Evolutionary conservation across 202 grass and related monocot species (phyloP).

Genomic region (Hordeum pubiflorum): DNA sequence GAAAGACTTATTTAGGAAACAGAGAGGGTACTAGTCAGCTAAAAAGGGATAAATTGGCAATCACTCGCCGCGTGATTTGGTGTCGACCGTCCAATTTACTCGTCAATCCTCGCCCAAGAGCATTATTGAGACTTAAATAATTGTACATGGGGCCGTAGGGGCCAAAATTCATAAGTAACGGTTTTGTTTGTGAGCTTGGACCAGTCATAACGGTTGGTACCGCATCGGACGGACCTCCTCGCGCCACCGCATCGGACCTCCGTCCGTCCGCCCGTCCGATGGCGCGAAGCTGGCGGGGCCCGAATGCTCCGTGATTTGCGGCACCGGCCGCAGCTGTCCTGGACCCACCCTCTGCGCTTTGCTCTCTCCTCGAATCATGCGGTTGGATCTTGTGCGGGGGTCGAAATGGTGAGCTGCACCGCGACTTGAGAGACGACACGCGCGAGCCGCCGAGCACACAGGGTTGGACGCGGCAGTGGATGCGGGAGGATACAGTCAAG

Average conservation of each 20-base stretch:
- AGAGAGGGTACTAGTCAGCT: no score
- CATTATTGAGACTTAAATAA: neutral
- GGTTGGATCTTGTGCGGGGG: slow-evolving; percentile 4
- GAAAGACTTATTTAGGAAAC: no score
- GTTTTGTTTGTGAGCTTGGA: no score
- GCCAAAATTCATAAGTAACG: neutral
- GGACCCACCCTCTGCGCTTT: neutral
- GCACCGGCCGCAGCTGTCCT: slow-evolving; percentile 2
- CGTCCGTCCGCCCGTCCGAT: neutral
- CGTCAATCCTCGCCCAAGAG: neutral
- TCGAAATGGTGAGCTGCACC: no score
- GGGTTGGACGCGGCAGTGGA: no score
- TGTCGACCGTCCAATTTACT: neutral
- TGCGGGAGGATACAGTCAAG: no score
- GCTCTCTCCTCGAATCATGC: neutral
- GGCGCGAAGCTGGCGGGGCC: neutral
- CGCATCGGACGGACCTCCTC: neutral
- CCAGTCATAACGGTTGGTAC: neutral
- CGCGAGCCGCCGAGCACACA: no score
- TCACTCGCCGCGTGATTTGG: neutral
- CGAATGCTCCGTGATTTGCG: slow-evolving; percentile 16
- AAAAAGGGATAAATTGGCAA: neutral
- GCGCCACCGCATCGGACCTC: neutral
- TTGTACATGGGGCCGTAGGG: neutral
- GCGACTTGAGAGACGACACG: no score